These are phyloP conservation scores for Umbelopsis sp. DNA, from an alignment of 192 early-diverging fungal genomes.

Conservation along the genomic window DNA sequence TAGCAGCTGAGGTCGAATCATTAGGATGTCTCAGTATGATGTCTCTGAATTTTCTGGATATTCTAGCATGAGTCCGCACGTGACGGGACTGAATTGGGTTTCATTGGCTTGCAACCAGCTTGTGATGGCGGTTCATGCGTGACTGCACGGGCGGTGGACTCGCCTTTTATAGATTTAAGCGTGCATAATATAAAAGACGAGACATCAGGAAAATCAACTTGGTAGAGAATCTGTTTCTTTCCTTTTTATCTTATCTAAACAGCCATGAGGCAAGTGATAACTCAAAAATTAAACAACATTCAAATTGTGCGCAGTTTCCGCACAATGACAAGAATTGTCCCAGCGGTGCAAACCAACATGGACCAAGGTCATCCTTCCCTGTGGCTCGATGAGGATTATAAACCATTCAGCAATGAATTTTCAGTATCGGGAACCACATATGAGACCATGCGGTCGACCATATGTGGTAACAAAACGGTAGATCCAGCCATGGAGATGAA, in stretches of 20 bases:
- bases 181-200: not conserved
- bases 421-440: constrained; percentile 20
- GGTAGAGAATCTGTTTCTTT: not conserved
- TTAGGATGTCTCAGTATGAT: too few relatives aligned
- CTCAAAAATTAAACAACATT: not conserved
- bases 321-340: constrained; percentile 16
- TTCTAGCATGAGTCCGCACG: too few relatives aligned
- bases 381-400: constrained; percentile 18
- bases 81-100: too few relatives aligned
- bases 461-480: constrained; percentile 10
- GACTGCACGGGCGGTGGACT: too few relatives aligned
- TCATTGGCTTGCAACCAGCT: too few relatives aligned
- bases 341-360: not conserved
- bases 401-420: constrained; percentile 23
- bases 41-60: too few relatives aligned
- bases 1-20: too few relatives aligned
- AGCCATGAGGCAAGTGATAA: constrained; percentile 9
- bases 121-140: too few relatives aligned
- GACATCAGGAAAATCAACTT: not conserved
- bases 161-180: too few relatives aligned
- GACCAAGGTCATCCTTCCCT: not conserved
- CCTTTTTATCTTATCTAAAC: not conserved
- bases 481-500: constrained; percentile 19
- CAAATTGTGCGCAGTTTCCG: not conserved
- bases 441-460: constrained; percentile 1